Base-by-base conservation (phyloP, 257 asterid genomes). In the Rubia yunnanensis region DNA sequence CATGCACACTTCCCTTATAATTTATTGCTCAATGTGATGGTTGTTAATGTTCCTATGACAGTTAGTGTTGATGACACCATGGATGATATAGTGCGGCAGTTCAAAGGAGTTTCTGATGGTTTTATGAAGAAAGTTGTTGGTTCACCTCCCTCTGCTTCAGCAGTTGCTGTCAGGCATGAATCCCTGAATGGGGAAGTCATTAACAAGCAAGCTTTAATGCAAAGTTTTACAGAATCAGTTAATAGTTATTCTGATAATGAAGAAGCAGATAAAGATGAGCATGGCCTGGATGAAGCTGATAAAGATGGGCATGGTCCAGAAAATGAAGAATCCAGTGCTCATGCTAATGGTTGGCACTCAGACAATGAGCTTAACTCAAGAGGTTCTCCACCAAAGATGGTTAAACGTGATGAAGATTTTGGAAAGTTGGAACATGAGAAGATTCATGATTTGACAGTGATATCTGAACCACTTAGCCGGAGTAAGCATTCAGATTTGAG, bases 31-130 rank as follows among this genome's bases (percentile, higher is more conserved):
- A 48, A 46, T 20, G 22, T 23, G 10, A 52, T 15, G 32, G 10
- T 65, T 20, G 60, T 50, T 50, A 22, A 69, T 60, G 15, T 59
- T 44, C 11, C 20, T 23, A 22, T 68, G 38, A 67, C 87, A 94
- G 99, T 90, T 65, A 94, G 86, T n/a, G 95, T 94, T 76, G 99
- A 94, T 76, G 99, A 94, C 84, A 97, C 99, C 66, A 69, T 94
- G 91, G 99, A 94, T 84, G 99, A 94, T 76, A 86, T 94, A 67
- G 87, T 90, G 68, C 96, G 99, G 63, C 99, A 94, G 79, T 86
- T 94, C 80, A 94, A 86, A 83, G 99, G 95, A 67, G 99, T 89
- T 72, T 92, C 99, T 52, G 96, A 81, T 79, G 96, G 99, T 61
- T 76, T 90, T 41, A 76, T 79, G 80, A 76, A 80, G 77, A 88